A percentile compares a stretch with the other conserved stretches of the same genome.
These are phyloP conservation scores for Syzygium oleosum DNA, from an alignment of 345 rosid species.

Conservation along the genomic window DNA sequence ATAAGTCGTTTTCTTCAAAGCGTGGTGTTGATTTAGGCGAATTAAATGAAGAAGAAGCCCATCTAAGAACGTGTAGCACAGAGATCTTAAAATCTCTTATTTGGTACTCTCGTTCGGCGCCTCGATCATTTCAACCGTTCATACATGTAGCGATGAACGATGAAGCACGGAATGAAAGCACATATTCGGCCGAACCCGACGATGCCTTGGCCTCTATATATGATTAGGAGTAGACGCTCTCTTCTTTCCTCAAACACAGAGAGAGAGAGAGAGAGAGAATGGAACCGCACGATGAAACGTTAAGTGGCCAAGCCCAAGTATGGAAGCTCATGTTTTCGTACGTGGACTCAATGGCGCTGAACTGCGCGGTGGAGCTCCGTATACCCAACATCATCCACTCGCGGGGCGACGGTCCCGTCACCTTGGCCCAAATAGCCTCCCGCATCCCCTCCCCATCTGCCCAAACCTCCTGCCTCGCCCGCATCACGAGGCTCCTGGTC, in stretches of 20 bases:
- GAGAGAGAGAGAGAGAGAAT: background rate
- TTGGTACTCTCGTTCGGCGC: background rate
- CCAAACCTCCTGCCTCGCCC: background rate
- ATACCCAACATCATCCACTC: slow-evolving; percentile 20
- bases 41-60: background rate
- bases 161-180: no score
- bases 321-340: slow-evolving; percentile 11
- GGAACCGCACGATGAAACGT: background rate
- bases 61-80: background rate
- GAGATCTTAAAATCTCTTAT: background rate
- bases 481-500: slow-evolving; percentile 19
- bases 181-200: no score
- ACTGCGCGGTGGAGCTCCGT: slow-evolving; percentile 18
- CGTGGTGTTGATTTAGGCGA: background rate
- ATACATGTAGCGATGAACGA: no score
- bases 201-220: no score
- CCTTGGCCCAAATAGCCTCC: slow-evolving; percentile 19
- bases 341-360: slow-evolving; percentile 18
- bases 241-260: background rate
- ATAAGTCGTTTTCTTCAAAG: background rate
- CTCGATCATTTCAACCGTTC: background rate
- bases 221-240: no score
- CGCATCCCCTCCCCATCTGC: slow-evolving; percentile 1
- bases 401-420: slow-evolving; percentile 1
- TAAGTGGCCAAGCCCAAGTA: slow-evolving; percentile 12